phyloP scores from a whole-genome alignment of 805 yeast genomes.

The Saccharomyces paradoxus region DNA sequence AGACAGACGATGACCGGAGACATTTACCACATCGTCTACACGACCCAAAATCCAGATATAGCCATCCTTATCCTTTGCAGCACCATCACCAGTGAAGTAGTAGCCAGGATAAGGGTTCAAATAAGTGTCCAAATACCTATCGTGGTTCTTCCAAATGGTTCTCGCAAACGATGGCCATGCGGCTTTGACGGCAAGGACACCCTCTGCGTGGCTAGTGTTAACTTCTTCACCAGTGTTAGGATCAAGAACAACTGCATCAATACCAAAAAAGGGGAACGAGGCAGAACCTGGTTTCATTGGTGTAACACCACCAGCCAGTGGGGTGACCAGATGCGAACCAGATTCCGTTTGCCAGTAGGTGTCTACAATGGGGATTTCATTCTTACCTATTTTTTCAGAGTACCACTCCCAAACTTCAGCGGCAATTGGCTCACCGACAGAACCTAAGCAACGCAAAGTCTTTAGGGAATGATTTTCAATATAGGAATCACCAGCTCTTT shows the following conservation, averaged over 20 bases:
- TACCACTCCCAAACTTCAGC: conserved; percentile 88
- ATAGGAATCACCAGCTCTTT: conserved; percentile 62
- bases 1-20: conserved; percentile 79
- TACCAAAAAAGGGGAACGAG: conserved; percentile 77
- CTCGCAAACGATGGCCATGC: conserved; percentile 87
- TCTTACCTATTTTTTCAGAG: conserved; percentile 60
- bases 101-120: conserved; percentile 72
- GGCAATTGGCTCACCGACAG: conserved; percentile 82
- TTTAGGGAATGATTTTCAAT: conserved; percentile 55
- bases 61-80: conserved; percentile 77
- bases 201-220: conserved; percentile 64
- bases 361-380: conserved; percentile 64
- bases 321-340: conserved; percentile 72
- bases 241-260: conserved; percentile 63
- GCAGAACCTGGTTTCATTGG: conserved; percentile 85
- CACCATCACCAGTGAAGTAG: conserved; percentile 87
- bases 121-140: conserved; percentile 72
- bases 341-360: conserved; percentile 90
- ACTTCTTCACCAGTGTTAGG: conserved; percentile 68
- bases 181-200: conserved; percentile 62
- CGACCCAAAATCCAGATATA: conserved; percentile 81
- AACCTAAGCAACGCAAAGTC: conserved; percentile 63
- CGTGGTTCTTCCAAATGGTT: conserved; percentile 70
- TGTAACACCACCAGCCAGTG: conserved; percentile 65
- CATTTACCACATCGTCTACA: conserved; percentile 84